A percentile compares a stretch with the other conserved stretches of the same genome.
These are phyloP conservation scores for Chaetomium sp. DNA, from an alignment of 2,329 filamentous ascomycete species.

Conservation along the genomic window DNA sequence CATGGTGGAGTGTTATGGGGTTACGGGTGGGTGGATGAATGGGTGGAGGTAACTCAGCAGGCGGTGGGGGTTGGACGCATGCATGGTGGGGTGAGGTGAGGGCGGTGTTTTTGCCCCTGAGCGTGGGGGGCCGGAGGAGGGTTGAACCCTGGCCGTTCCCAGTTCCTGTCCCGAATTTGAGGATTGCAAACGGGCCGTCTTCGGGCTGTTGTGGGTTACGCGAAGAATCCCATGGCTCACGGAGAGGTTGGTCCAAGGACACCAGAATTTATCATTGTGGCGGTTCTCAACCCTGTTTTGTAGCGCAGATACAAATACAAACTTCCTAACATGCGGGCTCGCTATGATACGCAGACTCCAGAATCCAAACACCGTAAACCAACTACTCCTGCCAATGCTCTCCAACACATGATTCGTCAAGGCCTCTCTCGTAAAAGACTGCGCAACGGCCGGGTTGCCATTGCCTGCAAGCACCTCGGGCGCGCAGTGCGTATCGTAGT, in stretches of 20 bases:
- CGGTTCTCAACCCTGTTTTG: not conserved
- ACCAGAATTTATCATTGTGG: not conserved
- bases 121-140: not conserved
- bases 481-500: not conserved
- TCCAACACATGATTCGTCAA: conserved; percentile 15
- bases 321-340: not conserved
- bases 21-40: no score
- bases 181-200: not conserved
- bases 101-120: not conserved
- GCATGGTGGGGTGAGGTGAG: not conserved
- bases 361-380: not conserved
- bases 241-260: not conserved
- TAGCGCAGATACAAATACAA: not conserved
- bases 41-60: no score
- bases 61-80: not conserved
- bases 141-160: not conserved
- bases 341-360: conserved; percentile 13
- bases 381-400: conserved; percentile 13
- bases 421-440: conserved; percentile 17
- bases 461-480: conserved; percentile 15
- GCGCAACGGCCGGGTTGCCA: conserved; percentile 8
- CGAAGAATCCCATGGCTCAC: not conserved
- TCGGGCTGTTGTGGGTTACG: not conserved
- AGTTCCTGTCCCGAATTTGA: not conserved
- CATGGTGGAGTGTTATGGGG: conserved; percentile 1